These are phyloP conservation scores for Achlya hypogyna DNA, from an alignment of 352 stramenopile genomes.

Conservation along the genomic window DNA sequence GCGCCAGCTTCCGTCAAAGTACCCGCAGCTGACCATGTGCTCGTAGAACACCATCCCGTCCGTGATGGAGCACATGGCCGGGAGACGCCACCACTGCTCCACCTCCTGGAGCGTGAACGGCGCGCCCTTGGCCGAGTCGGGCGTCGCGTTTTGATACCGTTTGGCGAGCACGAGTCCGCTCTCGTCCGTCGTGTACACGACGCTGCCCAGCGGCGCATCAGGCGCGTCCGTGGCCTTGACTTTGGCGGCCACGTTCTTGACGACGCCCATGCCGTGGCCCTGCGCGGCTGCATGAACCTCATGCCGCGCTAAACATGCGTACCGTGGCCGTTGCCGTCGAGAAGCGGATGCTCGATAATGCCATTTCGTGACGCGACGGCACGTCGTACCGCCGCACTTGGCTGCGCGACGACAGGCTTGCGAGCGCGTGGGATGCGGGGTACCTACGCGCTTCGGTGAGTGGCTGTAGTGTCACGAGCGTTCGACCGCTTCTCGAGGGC, in stretches of 20 bases:
- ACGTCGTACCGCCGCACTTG: conserved; percentile 77
- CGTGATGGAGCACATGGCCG: conserved; percentile 53
- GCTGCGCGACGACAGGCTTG: conserved; percentile 59
- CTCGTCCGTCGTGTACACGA: conserved; percentile 75
- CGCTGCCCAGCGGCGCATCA: conserved; percentile 44
- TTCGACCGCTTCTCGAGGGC: conserved; percentile 43
- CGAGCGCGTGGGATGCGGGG: conserved; percentile 59
- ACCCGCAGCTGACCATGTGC: conserved; percentile 81
- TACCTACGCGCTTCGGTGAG: conserved; percentile 22
- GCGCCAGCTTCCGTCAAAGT: conserved; percentile 78
- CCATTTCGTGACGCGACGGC: conserved; percentile 52
- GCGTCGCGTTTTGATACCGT: conserved; percentile 58
- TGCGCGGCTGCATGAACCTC: conserved; percentile 39
- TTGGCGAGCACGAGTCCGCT: conserved; percentile 70
- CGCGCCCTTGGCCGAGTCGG: conserved; percentile 53
- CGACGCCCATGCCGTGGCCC: conserved; percentile 53
- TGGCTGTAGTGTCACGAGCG: neutral
- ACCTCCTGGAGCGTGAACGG: conserved; percentile 76
- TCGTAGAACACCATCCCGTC: conserved; percentile 82
- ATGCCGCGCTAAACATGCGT: conserved; percentile 12
- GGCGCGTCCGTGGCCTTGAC: conserved; percentile 25
- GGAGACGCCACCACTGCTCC: conserved; percentile 81
- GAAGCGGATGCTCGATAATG: conserved; percentile 67
- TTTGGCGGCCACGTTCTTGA: conserved; percentile 13
- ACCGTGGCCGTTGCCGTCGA: conserved; percentile 56